phyloP scores from a whole-genome alignment of 2,329 filamentous ascomycete species.

The Sporothrix variecibatus region DNA sequence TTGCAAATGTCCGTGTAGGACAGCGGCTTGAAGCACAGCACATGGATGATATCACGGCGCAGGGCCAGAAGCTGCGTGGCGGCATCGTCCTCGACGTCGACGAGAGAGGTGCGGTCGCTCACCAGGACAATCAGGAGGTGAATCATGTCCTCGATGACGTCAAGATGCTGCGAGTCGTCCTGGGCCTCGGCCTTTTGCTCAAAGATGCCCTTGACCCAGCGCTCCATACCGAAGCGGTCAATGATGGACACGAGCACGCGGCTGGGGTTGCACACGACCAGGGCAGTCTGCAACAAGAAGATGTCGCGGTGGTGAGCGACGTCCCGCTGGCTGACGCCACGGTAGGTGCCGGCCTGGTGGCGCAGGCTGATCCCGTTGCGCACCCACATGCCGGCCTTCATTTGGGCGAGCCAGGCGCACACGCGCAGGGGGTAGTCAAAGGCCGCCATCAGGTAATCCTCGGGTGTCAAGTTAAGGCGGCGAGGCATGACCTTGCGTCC shows the following conservation, averaged over 20 bases:
- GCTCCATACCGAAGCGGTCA: conserved; percentile 84
- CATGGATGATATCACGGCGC: conserved; percentile 87
- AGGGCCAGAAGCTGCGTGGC: conserved; percentile 70
- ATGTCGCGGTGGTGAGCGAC: conserved; percentile 94
- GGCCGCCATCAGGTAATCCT: conserved; percentile 81
- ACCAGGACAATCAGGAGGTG: conserved; percentile 89
- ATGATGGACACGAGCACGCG: conserved; percentile 85
- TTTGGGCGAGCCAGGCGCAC: conserved; percentile 95
- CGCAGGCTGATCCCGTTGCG: conserved; percentile 93
- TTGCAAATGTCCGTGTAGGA: conserved; percentile 89
- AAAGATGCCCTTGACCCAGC: conserved; percentile 85
- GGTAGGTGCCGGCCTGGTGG: conserved; percentile 92
- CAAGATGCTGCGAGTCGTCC: conserved; percentile 84
- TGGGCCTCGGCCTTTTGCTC: conserved; percentile 70
- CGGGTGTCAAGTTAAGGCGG: conserved; percentile 57
- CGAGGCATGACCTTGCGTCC: conserved; percentile 59
- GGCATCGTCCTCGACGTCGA: conserved; percentile 62
- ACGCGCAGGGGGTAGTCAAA: conserved; percentile 94
- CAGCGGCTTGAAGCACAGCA: conserved; percentile 92
- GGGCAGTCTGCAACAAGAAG: conserved; percentile 85
- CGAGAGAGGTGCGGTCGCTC: conserved; percentile 81
- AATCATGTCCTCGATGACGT: conserved; percentile 93
- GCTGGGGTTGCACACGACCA: conserved; percentile 81
- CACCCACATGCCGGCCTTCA: conserved; percentile 98
- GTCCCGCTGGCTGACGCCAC: conserved; percentile 84